Evolutionary conservation across 495 filamentous ascomycete genomes (phyloP).

Genomic region (Glutinoglossum americanum): DNA sequence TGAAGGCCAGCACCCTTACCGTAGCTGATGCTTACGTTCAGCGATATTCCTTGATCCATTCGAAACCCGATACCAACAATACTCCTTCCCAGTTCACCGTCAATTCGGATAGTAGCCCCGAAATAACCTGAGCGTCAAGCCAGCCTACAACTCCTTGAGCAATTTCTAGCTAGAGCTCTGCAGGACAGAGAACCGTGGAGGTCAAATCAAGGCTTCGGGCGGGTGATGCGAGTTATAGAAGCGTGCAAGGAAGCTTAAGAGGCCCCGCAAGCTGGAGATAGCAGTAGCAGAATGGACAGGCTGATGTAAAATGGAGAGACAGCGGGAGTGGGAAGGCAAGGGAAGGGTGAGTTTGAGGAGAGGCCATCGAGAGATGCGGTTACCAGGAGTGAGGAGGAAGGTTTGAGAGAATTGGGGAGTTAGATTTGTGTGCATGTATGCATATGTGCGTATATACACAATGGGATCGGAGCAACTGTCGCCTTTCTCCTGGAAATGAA

Average conservation of each 20-base stretch:
- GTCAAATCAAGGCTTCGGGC: constrained; percentile 37
- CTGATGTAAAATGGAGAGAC: constrained; percentile 11
- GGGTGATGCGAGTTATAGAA: constrained; percentile 30
- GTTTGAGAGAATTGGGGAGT: neutral
- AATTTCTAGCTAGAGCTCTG: constrained; percentile 68
- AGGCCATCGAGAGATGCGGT: constrained; percentile 30
- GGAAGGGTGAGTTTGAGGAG: constrained; percentile 27
- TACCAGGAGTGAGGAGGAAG: constrained; percentile 7
- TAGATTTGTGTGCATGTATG: too few species aligned
- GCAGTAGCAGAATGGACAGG: constrained; percentile 28
- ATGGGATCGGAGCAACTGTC: too few species aligned
- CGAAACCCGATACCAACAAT: neutral
- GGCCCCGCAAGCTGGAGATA: constrained; percentile 40
- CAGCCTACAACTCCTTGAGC: constrained; percentile 59
- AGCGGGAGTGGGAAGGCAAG: constrained; percentile 30
- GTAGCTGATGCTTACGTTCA: neutral
- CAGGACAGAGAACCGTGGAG: constrained; percentile 42
- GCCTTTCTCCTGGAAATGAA: too few species aligned
- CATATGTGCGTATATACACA: too few species aligned
- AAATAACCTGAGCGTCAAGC: constrained; percentile 38
- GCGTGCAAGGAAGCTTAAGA: constrained; percentile 29
- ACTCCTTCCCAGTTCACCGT: neutral
- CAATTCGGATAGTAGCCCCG: constrained; percentile 27
- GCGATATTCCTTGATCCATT: neutral
- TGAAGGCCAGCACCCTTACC: constrained; percentile 17